Evolutionary conservation across 2,329 filamentous ascomycete species (phyloP).

Genomic region (Fusarium sp.): DNA sequence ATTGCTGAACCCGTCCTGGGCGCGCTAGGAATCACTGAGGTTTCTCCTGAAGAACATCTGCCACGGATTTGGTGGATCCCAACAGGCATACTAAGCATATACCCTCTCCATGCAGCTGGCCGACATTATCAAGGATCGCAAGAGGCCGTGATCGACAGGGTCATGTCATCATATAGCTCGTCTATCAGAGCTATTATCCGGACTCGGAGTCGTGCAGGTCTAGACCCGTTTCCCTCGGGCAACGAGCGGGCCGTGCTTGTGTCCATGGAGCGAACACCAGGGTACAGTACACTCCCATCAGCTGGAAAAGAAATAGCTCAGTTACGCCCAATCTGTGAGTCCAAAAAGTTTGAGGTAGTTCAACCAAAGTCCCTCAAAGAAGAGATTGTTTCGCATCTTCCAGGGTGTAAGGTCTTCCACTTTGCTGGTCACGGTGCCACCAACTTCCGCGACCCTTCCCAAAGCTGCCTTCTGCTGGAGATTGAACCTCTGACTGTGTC

Average conservation of each 20-base stretch:
- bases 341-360: background rate
- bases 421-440: background rate
- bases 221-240: no score
- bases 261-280: background rate
- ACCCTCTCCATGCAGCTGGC: background rate
- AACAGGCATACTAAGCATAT: background rate
- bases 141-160: background rate
- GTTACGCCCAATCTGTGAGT: background rate
- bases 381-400: background rate
- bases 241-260: background rate
- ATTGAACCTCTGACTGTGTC: background rate
- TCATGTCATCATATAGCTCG: background rate
- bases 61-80: background rate
- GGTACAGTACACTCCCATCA: background rate
- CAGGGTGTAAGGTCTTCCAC: background rate
- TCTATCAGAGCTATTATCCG: background rate
- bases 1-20: background rate
- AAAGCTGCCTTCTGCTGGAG: background rate
- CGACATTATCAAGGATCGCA: background rate
- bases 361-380: background rate
- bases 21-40: background rate
- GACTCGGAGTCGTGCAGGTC: background rate
- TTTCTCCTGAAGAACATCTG: background rate
- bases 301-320: background rate
- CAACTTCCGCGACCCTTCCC: background rate